These are phyloP conservation scores for Terfezia claveryi DNA, from an alignment of 495 filamentous ascomycete species.

Conservation along the genomic window DNA sequence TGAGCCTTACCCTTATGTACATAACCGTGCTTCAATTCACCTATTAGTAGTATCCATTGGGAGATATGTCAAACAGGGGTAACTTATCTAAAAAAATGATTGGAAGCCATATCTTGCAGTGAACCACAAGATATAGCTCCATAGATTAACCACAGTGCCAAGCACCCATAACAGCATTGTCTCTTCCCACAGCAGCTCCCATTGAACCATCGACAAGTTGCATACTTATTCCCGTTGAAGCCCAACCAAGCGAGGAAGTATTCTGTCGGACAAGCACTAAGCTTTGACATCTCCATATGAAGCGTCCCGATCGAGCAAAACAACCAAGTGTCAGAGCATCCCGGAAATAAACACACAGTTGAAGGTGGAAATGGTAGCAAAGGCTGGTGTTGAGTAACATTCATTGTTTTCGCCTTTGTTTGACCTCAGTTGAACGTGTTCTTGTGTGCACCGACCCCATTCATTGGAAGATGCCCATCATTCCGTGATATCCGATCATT, in stretches of 20 bases:
- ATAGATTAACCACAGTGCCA: neutral
- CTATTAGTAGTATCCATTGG: too few species aligned
- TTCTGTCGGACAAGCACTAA: conserved; percentile 15
- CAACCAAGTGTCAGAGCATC: too few species aligned
- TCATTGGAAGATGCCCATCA: conserved; percentile 8
- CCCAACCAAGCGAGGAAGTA: neutral
- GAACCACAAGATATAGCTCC: neutral
- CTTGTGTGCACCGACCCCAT: conserved; percentile 6
- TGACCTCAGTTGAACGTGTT: too few species aligned
- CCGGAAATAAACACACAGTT: too few species aligned
- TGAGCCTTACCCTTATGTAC: too few species aligned
- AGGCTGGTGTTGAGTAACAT: too few species aligned
- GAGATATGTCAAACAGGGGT: neutral
- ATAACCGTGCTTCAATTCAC: too few species aligned
- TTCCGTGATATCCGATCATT: conserved; percentile 4
- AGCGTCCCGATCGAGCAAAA: conserved; percentile 5
- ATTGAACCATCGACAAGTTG: neutral
- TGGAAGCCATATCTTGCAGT: neutral
- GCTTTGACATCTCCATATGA: conserved; percentile 13
- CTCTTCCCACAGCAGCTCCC: neutral
- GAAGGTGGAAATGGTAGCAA: too few species aligned
- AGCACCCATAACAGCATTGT: neutral
- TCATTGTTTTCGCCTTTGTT: too few species aligned
- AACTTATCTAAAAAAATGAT: neutral
- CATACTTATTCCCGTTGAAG: neutral